phyloP scores from a whole-genome alignment of 331 rosid species.

The Quercus tomentella region DNA sequence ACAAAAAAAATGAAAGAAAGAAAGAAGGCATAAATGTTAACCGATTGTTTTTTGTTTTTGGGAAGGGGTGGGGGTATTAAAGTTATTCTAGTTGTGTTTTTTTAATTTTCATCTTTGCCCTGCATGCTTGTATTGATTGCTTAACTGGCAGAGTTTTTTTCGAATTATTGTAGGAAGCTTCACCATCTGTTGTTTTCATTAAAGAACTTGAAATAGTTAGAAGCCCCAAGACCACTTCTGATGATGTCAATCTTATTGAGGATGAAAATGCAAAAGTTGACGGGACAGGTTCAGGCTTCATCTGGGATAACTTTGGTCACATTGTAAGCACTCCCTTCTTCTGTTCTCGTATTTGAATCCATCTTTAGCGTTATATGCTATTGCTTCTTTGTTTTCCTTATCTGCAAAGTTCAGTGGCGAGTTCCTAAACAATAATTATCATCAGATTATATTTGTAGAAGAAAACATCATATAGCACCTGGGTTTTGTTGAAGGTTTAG shows the following conservation, averaged over 20 bases:
- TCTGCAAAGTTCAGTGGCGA: too few relatives aligned
- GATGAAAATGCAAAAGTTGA: constrained; percentile 64
- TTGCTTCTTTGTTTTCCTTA: too few relatives aligned
- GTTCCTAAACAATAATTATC: too few relatives aligned
- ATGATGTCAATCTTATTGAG: constrained; percentile 33
- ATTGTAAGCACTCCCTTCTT: constrained; percentile 53
- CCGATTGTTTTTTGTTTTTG: too few relatives aligned
- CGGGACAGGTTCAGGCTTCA: constrained; percentile 96
- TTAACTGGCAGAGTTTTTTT: neutral
- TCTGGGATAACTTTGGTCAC: constrained; percentile 96
- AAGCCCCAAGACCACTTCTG: constrained; percentile 37
- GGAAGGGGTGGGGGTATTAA: too few relatives aligned
- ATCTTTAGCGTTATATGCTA: too few relatives aligned
- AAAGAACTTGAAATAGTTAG: constrained; percentile 72
- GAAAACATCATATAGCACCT: too few relatives aligned
- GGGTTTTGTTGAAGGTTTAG: too few relatives aligned
- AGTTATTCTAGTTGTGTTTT: too few relatives aligned
- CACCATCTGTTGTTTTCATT: constrained; percentile 76
- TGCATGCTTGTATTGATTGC: neutral
- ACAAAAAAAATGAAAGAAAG: too few relatives aligned
- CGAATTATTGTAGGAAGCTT: constrained; percentile 54
- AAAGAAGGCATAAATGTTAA: too few relatives aligned
- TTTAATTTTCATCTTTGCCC: neutral
- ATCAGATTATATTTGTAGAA: too few relatives aligned
- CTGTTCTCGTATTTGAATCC: neutral